Base-by-base conservation (phyloP, 805 yeast genomes). In the Teunomyces gatunensis region DNA sequence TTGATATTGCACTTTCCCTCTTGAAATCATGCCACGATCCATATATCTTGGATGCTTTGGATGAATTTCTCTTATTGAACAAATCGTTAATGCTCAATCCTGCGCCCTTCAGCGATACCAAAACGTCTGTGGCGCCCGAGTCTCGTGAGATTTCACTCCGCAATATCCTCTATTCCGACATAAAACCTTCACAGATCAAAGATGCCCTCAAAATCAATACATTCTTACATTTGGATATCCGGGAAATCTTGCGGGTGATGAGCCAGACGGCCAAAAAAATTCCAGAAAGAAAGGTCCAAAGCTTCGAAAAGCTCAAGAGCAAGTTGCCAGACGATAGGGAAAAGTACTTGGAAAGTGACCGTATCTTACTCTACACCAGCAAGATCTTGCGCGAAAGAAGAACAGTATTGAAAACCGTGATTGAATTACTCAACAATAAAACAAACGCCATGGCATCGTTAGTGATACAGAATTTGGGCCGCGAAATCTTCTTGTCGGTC, bases 351-450 rank as follows among this genome's bases (percentile, higher is more conserved):
- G 65, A 67, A 42, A 53, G 57, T 7, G 67, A 69, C 37, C 56
- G 71, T 32, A 49, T 69, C 13, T 44, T 60, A 12, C 51, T 72
- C n/a, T 70, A 74, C 55, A 64, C 69, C 6, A 59, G 67, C 17
- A 61, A 60, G n/a, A 65, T 78, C 1, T 61, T 81, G 47, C 63
- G 72, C 47, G 89, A 84, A 56, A 74, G 85, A 57, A 66, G 81
- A 50, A 60, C 70, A 1, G 63, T 80, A 0, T 56, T 81, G n/a
- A 69, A 72, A 35, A 61, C 78, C 3, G 67, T 74, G 1, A 57
- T 69, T 34, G 70, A 65, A 42, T 54, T 63, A 45, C 53, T 61
- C 45, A 51, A 52, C 48, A 50, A 51, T 37, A 54, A 58, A 18
- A 45, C 54, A 28, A 51, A 50, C 29, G 55, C 52, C 10, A 29